Base-by-base conservation (phyloP, 176 grass and related monocot genomes). In the Chloris gayana region DNA sequence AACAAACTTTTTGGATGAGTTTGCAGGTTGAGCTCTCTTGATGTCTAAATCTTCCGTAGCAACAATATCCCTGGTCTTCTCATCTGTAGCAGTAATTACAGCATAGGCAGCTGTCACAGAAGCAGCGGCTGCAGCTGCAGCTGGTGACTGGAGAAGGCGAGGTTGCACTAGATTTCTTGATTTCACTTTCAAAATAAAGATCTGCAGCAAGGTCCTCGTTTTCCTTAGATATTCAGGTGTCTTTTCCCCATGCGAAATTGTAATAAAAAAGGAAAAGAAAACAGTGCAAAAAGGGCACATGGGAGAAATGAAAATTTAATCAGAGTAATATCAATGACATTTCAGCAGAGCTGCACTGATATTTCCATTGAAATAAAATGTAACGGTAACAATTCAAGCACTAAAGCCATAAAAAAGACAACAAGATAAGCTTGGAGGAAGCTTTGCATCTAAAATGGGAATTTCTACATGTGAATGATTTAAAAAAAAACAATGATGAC, bases 31-130 rank as follows among this genome's bases (percentile, higher is more conserved):
- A 82, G 70, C 69, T 86, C 46, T 79, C 70, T 95, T 93, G 70
- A 89, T 80, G 69, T 91, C 72, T 50, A 85, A 81, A 86, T 95
- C 83, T 79, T 86, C 84, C 50, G 74, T 83, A 31, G 54, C 70
- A 87, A 72, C 82, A 69, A 80, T 70, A 78, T 85, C 41, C 78
- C 62, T 86, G 51, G 75, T 87, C 67, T 89, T 95, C 70, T 91
- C 88, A 76, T 97, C 80, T 63, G 74, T 88, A 77, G 78, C 78
- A 85, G 84, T 75, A 70, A 92, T 85, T 61, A 93, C 89, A 74
- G 92, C 92, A 87, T 90, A 99, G 70, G 92, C 96, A 82, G 96
- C 90, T 79, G 84, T 86, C 46, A 99, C 96, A 78, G 92, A 99
- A 60, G 92, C 90, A 1, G 92, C 90, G 0, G 96, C 96, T 0